Evolutionary conservation across 2,329 filamentous ascomycete genomes (phyloP).

Genomic region (Venturiaceae sp.): DNA sequence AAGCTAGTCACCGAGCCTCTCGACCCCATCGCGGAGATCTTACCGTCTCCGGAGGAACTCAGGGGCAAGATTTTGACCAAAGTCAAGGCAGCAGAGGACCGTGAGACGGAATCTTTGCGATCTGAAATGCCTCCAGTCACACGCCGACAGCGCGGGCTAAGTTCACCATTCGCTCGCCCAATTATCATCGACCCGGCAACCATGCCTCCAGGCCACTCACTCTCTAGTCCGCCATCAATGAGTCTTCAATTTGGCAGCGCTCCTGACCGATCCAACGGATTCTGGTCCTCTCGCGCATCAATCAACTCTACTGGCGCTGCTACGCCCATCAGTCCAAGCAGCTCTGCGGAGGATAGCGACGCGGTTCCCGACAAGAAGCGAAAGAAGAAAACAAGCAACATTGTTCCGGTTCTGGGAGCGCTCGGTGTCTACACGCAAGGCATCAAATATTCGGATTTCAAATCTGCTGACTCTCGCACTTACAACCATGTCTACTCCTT

Average conservation of each 20-base stretch:
- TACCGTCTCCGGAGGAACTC: conserved; percentile 81
- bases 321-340: conserved; percentile 44
- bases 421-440: conserved; percentile 71
- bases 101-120: conserved; percentile 31
- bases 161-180: conserved; percentile 63
- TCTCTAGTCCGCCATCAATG: conserved; percentile 43
- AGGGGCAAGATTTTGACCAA: conserved; percentile 83
- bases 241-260: conserved; percentile 33
- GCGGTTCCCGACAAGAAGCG: conserved; percentile 47
- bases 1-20: conserved; percentile 69
- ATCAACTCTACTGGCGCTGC: conserved; percentile 40
- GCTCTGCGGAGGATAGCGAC: conserved; percentile 72
- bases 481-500: conserved; percentile 96
- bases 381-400: conserved; percentile 65
- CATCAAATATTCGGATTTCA: conserved; percentile 78
- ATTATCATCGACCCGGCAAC: conserved; percentile 47
- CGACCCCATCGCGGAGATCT: conserved; percentile 53
- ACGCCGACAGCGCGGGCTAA: conserved; percentile 56
- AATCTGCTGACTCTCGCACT: conserved; percentile 65
- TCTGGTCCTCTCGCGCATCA: conserved; percentile 42
- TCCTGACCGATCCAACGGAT: conserved; percentile 24
- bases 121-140: conserved; percentile 18
- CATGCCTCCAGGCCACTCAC: conserved; percentile 36
- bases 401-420: conserved; percentile 70
- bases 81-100: conserved; percentile 69